Base-by-base conservation (phyloP, 805 yeast genomes). In the Pichia cabralensis region DNA sequence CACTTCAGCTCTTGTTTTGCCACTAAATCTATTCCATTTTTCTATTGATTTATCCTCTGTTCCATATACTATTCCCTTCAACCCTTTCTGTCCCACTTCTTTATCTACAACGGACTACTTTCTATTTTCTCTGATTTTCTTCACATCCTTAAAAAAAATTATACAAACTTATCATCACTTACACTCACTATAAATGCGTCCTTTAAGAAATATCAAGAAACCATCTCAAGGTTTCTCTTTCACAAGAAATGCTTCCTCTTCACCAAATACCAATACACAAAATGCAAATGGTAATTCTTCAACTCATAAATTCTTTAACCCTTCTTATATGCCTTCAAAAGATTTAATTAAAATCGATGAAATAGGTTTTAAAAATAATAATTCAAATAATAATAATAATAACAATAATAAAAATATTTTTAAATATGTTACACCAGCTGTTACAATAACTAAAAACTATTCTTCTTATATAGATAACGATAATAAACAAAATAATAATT, bases 261-360 rank as follows among this genome's bases (percentile, higher is more conserved):
- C 43, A 3, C 31, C 42, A 11, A 30, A 43, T 19, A 31, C 36
- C 10, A 26, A 15, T 19, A 22, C 42, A 2, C 58, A 31, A 18
- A 28, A 21, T 15, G n/a, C n/a, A n/a, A n/a, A n/a, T n/a, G n/a
- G n/a, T n/a, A 24, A 24, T 24, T 9, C 15, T 6, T 13, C 26
- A n/a, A 30, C 43, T 3, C 60, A 53, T 25, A 56, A 60, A 12
- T 58, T 59, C 41, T 59, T 59, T 45, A 49, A 53, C 16, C 64
- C 64, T 5, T 52, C 58, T 8, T 59, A 59, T 39, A 40, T 46
- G 13, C 43, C 46, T 10, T 55, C 55, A 22, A 46, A 47, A 21
- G 60, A 54, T 14, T 23, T 59, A 13, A 36, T 44, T 4, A 36
- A 41, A 4, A 39, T 50, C 4, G 61, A 57, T 21, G 58, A 55